phyloP scores from a whole-genome alignment of 2,329 filamentous ascomycete species.

The Paecilomyces sp. region DNA sequence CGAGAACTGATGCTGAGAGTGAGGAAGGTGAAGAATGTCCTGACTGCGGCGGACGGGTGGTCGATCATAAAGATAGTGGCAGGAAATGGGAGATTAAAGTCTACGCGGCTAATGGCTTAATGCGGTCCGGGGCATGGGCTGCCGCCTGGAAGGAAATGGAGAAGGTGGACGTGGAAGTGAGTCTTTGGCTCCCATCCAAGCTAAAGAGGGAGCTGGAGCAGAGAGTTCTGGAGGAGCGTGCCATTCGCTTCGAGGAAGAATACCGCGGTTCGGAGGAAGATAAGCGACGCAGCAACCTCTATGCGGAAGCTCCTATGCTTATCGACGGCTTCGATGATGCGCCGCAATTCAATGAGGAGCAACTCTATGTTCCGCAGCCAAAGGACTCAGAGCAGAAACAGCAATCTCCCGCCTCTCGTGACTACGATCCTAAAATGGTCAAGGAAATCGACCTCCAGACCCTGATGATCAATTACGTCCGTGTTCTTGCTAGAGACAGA shows the following conservation, averaged over 20 bases:
- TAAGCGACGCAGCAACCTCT: conserved; percentile 10
- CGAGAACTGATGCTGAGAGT: conserved; percentile 24
- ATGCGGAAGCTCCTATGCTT: not conserved
- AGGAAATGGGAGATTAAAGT: conserved; percentile 65
- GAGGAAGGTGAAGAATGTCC: conserved; percentile 39
- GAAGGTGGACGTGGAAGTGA: conserved; percentile 88
- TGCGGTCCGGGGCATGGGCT: conserved; percentile 85
- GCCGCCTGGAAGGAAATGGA: conserved; percentile 98
- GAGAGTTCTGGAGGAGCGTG: conserved; percentile 35
- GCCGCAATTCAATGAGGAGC: not conserved
- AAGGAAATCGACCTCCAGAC: conserved; percentile 45
- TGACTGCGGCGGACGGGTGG: conserved; percentile 45
- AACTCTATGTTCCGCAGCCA: conserved; percentile 1
- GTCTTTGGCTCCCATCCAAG: conserved; percentile 57
- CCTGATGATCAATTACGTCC: conserved; percentile 48
- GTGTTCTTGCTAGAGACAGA: conserved; percentile 45
- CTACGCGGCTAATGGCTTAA: conserved; percentile 89
- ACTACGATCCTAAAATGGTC: conserved; percentile 3
- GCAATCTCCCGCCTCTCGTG: not conserved
- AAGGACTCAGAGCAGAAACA: conserved; percentile 3
- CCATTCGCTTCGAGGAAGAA: conserved; percentile 13
- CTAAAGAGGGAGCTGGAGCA: conserved; percentile 45
- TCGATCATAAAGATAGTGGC: conserved; percentile 37
- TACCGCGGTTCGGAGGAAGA: conserved; percentile 9
- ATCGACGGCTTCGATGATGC: conserved; percentile 12